A percentile compares a stretch with the other conserved stretches of the same genome.
phyloP scores from a whole-genome alignment of 2,329 filamentous ascomycete species.

The Parascedosporium putredinis region DNA sequence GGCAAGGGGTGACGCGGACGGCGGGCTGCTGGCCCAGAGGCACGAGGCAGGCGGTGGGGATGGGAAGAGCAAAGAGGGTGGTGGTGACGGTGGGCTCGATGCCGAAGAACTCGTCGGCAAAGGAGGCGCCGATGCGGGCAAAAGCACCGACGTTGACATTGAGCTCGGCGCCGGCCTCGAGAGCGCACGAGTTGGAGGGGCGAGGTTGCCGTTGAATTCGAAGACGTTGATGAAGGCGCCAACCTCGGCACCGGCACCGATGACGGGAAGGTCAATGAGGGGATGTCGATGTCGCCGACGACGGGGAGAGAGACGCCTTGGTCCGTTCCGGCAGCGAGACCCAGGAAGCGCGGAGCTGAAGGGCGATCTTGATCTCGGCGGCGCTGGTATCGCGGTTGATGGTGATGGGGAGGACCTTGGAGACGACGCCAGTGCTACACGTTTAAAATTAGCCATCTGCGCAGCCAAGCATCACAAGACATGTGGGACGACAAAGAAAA shows the following conservation, averaged over 20 bases:
- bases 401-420: conserved; percentile 7
- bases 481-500: too few species aligned
- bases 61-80: conserved; percentile 3
- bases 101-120: conserved; percentile 4
- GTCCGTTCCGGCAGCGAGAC: not conserved
- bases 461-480: too few species aligned
- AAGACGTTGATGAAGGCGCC: conserved; percentile 8
- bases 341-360: conserved; percentile 6
- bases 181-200: conserved; percentile 2
- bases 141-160: conserved; percentile 8
- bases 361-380: conserved; percentile 2
- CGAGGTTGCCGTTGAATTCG: conserved; percentile 5
- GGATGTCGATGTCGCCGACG: not conserved
- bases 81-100: conserved; percentile 5
- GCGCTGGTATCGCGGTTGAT: conserved; percentile 4
- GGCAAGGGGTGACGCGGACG: not conserved
- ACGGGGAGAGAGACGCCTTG: conserved; percentile 1
- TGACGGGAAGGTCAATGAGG: conserved; percentile 1
- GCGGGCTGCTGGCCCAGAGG: not conserved
- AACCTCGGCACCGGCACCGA: conserved; percentile 5
- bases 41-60: conserved; percentile 3
- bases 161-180: conserved; percentile 5
- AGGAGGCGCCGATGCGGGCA: not conserved
- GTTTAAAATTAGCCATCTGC: not conserved
- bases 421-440: not conserved